These are phyloP conservation scores for Vitis hybrid DNA, from an alignment of 177 flowering plant species.

Conservation along the genomic window DNA sequence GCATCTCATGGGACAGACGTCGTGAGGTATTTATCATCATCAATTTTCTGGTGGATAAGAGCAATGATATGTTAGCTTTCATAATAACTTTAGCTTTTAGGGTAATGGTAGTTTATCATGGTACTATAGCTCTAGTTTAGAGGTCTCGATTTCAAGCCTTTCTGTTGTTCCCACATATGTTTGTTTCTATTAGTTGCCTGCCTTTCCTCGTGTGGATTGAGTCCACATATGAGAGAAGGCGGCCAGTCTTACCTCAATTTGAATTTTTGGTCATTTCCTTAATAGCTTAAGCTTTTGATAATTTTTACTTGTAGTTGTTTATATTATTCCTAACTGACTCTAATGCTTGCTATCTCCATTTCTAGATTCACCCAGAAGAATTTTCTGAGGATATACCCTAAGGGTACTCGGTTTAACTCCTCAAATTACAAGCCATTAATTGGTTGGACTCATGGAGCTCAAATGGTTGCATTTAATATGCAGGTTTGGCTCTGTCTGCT, in stretches of 20 bases:
- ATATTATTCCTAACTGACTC: background rate
- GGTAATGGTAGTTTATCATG: background rate
- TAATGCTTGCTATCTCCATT: conserved; percentile 6
- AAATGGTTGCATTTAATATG: conserved; percentile 85
- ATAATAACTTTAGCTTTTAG: background rate
- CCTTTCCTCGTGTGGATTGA: too few relatives aligned
- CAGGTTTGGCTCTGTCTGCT: conserved; percentile 33
- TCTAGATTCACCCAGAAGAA: conserved; percentile 63
- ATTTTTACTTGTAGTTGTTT: too few relatives aligned
- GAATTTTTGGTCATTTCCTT: too few relatives aligned
- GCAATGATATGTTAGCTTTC: too few relatives aligned
- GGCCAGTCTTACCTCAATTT: too few relatives aligned
- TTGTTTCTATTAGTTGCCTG: too few relatives aligned
- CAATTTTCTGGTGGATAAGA: background rate
- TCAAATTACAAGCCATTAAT: conserved; percentile 66
- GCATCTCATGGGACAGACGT: conserved; percentile 33
- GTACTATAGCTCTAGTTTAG: too few relatives aligned
- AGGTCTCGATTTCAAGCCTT: too few relatives aligned
- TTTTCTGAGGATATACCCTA: conserved; percentile 56
- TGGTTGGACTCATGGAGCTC: conserved; percentile 87
- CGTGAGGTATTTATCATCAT: conserved; percentile 35
- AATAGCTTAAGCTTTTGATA: too few relatives aligned
- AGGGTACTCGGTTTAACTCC: conserved; percentile 51
- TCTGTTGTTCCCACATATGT: too few relatives aligned
- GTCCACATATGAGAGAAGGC: too few relatives aligned